Evolutionary conservation across 2,329 filamentous ascomycete species (phyloP).

Genomic region (Nigrospora sphaerica): DNA sequence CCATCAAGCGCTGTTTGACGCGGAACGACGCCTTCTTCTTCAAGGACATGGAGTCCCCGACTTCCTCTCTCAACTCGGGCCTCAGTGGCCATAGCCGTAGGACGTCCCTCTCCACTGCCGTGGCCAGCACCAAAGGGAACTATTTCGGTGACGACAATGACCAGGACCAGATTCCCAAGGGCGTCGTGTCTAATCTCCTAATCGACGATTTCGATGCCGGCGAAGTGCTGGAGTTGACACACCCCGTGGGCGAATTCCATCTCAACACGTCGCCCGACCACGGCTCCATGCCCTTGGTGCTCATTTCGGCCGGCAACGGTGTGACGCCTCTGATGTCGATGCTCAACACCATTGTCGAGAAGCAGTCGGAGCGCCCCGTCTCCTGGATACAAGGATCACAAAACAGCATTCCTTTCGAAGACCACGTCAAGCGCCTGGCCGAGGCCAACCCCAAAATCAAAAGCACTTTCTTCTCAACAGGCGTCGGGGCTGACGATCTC

Average conservation of each 20-base stretch:
- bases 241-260: conserved; percentile 58
- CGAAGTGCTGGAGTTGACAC: conserved; percentile 56
- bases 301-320: conserved; percentile 56
- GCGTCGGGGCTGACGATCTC: conserved; percentile 36
- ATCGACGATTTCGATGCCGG: conserved; percentile 56
- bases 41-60: background rate
- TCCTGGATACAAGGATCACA: conserved; percentile 55
- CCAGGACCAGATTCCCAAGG: conserved; percentile 29
- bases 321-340: conserved; percentile 55
- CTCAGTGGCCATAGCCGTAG: conserved; percentile 1
- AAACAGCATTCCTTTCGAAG: conserved; percentile 43
- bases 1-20: conserved; percentile 60
- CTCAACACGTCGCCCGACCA: conserved; percentile 34
- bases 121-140: conserved; percentile 22
- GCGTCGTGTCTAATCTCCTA: conserved; percentile 63
- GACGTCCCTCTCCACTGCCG: conserved; percentile 11
- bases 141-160: conserved; percentile 20
- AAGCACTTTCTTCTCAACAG: conserved; percentile 43
- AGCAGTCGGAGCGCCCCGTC: conserved; percentile 38
- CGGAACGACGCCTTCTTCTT: conserved; percentile 25
- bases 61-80: background rate
- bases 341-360: conserved; percentile 43
- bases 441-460: conserved; percentile 25
- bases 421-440: conserved; percentile 39
- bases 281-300: conserved; percentile 42